phyloP scores from a whole-genome alignment of 441 rosid species.

The Jatropha podagrica region DNA sequence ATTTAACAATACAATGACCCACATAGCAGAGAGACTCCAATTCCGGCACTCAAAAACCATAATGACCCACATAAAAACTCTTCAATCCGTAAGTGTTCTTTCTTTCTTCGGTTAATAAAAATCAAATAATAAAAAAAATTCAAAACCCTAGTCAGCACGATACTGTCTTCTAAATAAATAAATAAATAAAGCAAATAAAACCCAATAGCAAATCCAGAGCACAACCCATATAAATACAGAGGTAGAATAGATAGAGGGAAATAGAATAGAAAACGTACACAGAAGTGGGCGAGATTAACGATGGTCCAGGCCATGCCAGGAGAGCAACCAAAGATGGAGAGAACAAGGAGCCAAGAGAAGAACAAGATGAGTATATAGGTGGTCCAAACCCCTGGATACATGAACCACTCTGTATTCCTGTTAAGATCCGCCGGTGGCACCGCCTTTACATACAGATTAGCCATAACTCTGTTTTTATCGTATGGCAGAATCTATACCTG shows the following conservation, averaged over 20 bases:
- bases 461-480: constrained; percentile 5
- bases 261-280: constrained; percentile 34
- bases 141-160: constrained; percentile 16
- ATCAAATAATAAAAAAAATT: not conserved
- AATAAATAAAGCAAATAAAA: not conserved
- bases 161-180: not conserved
- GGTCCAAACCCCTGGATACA: constrained; percentile 95
- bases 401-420: constrained; percentile 96
- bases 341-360: constrained; percentile 78
- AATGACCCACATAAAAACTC: not conserved
- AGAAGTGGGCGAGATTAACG: constrained; percentile 82
- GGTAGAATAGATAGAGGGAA: not conserved
- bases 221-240: not conserved
- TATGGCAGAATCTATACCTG: not conserved
- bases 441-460: constrained; percentile 73
- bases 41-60: not conserved
- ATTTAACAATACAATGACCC: not conserved
- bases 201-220: not conserved
- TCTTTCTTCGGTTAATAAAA: not conserved
- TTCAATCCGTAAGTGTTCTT: not conserved
- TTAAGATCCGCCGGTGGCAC: constrained; percentile 92
- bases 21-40: constrained; percentile 4
- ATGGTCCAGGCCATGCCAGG: constrained; percentile 96
- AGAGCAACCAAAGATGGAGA: constrained; percentile 73
- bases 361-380: constrained; percentile 74